These are phyloP conservation scores for Syzygium jambos DNA, from an alignment of 345 rosid species.

Conservation along the genomic window DNA sequence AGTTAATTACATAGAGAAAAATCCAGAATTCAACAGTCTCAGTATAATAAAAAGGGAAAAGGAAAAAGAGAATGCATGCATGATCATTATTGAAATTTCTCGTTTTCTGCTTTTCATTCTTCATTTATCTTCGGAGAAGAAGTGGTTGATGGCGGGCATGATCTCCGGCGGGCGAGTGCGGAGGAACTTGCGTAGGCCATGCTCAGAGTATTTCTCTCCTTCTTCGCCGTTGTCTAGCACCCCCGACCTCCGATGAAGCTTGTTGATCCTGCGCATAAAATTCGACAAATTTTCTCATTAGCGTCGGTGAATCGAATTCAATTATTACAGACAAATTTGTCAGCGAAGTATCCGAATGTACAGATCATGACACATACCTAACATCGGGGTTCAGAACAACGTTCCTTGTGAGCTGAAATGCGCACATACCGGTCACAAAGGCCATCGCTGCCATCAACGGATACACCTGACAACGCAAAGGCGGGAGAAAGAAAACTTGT, in stretches of 20 bases:
- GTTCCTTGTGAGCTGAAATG: conserved; percentile 64
- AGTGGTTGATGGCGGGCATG: conserved; percentile 68
- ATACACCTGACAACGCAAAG: conserved; percentile 29
- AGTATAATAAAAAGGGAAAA: neutral
- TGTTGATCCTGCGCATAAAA: conserved; percentile 33
- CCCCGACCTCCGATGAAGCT: conserved; percentile 29
- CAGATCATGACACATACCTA: conserved; percentile 20
- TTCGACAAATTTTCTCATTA: neutral
- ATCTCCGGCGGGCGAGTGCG: conserved; percentile 63
- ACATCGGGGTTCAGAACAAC: conserved; percentile 55
- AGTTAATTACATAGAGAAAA: neutral
- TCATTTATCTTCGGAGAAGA: conserved; percentile 40
- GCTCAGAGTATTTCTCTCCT: conserved; percentile 66
- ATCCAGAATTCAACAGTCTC: neutral
- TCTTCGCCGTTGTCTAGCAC: conserved; percentile 59
- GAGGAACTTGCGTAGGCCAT: conserved; percentile 56
- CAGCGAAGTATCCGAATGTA: neutral
- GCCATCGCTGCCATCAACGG: conserved; percentile 75
- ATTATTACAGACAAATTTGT: neutral
- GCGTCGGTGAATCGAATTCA: neutral
- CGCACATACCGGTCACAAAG: conserved; percentile 48
- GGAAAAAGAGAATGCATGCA: neutral
- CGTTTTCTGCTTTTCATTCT: neutral
- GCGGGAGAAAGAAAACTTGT: neutral
- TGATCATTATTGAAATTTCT: neutral